phyloP scores from a whole-genome alignment of 192 early-diverging fungal species.

The Paraglomus occultum region DNA sequence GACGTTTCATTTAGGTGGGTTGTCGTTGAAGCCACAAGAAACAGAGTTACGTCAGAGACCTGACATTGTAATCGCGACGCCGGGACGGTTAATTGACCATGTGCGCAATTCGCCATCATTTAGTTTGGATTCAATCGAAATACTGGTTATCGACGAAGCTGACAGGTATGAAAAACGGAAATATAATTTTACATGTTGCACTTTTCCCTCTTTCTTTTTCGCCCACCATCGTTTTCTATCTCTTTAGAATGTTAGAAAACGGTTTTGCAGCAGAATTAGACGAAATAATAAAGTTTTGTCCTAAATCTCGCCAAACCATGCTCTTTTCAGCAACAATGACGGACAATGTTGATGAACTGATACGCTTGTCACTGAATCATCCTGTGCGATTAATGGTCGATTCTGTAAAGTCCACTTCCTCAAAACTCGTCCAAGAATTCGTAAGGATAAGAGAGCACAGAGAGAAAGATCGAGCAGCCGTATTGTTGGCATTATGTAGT shows the following conservation, averaged over 20 bases:
- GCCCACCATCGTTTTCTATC: neutral
- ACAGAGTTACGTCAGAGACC: conserved; percentile 80
- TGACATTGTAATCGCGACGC: conserved; percentile 96
- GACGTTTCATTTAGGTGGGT: conserved; percentile 59
- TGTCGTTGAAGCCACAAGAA: conserved; percentile 85
- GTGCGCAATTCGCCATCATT: conserved; percentile 91
- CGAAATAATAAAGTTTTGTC: conserved; percentile 90
- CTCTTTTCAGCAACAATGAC: conserved; percentile 99
- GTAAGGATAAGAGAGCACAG: conserved; percentile 83
- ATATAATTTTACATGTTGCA: neutral
- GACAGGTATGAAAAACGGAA: conserved; percentile 60
- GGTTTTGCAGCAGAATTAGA: conserved; percentile 95
- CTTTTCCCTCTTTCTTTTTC: conserved; percentile 9
- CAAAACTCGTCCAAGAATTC: conserved; percentile 89
- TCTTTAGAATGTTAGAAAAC: conserved; percentile 87
- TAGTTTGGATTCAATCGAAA: conserved; percentile 84
- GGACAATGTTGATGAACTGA: conserved; percentile 93
- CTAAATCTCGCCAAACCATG: conserved; percentile 92
- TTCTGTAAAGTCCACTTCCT: conserved; percentile 70
- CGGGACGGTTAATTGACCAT: conserved; percentile 98
- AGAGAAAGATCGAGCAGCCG: conserved; percentile 83
- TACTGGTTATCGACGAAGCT: conserved; percentile 98
- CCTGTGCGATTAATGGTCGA: conserved; percentile 93
- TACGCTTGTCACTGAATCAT: conserved; percentile 85
- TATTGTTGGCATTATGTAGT: conserved; percentile 82